Evolutionary conservation across 495 filamentous ascomycete genomes (phyloP).

Genomic region (Staphylotrichum longicolle): DNA sequence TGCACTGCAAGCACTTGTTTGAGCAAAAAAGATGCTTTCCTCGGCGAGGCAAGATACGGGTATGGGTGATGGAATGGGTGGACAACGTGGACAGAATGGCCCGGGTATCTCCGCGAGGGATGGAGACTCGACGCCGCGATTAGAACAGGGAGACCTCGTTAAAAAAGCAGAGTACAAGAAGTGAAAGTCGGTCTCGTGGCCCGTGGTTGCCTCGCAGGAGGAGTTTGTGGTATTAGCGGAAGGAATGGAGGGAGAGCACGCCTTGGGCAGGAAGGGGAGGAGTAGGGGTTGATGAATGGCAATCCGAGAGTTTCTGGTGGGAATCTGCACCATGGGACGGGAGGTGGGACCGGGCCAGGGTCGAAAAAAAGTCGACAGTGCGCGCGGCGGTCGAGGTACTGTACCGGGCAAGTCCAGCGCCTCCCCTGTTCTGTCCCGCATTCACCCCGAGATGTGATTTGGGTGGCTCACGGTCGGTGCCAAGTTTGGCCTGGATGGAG

Average conservation of each 20-base stretch:
- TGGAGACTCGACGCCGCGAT: conserved; percentile 17
- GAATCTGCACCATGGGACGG: conserved; percentile 19
- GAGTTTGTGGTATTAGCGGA: conserved; percentile 16
- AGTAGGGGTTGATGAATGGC: conserved; percentile 29
- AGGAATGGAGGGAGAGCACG: conserved; percentile 19
- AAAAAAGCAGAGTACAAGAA: conserved; percentile 30
- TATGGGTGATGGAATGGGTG: neutral
- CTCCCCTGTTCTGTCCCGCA: neutral
- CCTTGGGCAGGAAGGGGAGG: conserved; percentile 16
- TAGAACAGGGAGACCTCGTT: conserved; percentile 18
- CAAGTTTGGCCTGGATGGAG: too few species aligned
- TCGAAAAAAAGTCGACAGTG: conserved; percentile 15
- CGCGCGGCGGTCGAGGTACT: neutral
- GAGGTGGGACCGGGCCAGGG: conserved; percentile 17
- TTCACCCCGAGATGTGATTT: neutral
- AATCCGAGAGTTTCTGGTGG: conserved; percentile 27
- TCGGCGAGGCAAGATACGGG: neutral
- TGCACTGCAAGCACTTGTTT: neutral
- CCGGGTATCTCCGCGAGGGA: conserved; percentile 30
- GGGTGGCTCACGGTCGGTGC: too few species aligned
- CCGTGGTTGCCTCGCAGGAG: conserved; percentile 11
- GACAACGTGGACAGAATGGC: conserved; percentile 3
- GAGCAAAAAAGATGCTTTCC: conserved; percentile 3
- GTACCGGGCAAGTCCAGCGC: neutral
- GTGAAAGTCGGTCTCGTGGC: conserved; percentile 26